phyloP scores from a whole-genome alignment of 1,284 basidiomycete species.

The Heterobasidion irregulare region DNA sequence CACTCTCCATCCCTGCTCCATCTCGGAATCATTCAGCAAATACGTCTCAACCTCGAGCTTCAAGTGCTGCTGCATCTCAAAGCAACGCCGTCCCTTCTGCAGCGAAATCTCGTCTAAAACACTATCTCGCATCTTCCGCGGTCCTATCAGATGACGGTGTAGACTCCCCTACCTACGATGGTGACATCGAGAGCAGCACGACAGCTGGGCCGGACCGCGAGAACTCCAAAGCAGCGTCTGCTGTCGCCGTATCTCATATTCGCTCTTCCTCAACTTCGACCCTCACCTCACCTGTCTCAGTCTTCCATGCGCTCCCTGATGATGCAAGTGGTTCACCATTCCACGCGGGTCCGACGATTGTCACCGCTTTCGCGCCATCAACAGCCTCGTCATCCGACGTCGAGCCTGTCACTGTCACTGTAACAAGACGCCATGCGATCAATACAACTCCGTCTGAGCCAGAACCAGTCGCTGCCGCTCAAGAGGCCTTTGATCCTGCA shows the following conservation, averaged over 20 bases:
- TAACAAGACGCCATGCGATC: not conserved
- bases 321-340: not conserved
- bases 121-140: constrained; percentile 43
- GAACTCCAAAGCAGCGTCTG: constrained; percentile 15
- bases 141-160: constrained; percentile 64
- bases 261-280: constrained; percentile 41
- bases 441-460: constrained; percentile 26
- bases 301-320: constrained; percentile 15
- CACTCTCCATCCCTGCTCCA: constrained; percentile 30
- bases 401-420: constrained; percentile 7
- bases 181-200: constrained; percentile 78
- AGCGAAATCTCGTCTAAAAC: constrained; percentile 23
- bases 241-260: constrained; percentile 18
- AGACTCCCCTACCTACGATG: constrained; percentile 84
- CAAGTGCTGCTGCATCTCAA: constrained; percentile 5
- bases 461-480: constrained; percentile 31
- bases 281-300: constrained; percentile 35
- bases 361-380: constrained; percentile 8
- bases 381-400: constrained; percentile 12
- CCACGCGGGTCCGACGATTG: not conserved
- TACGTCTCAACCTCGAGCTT: constrained; percentile 16
- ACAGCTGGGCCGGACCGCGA: constrained; percentile 40
- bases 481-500: constrained; percentile 53
- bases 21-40: constrained; percentile 17
- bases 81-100: constrained; percentile 8